Conservation (phyloP, 2,329 filamentous ascomycete species). For the Fusarium duplospermum region DNA sequence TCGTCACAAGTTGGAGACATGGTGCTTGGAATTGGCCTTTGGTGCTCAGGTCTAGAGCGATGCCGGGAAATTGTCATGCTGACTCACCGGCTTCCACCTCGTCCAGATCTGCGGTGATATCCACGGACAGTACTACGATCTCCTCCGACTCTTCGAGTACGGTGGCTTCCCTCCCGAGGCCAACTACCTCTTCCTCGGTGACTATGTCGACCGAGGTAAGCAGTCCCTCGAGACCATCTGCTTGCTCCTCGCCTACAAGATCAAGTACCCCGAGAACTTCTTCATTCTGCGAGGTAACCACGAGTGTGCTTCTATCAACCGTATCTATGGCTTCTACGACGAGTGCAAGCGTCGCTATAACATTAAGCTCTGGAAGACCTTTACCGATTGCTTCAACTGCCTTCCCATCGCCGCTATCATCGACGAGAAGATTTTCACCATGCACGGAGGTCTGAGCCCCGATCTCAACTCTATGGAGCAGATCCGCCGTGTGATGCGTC, state of each 20-base stretch:
- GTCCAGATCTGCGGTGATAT: constrained; percentile 97
- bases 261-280: constrained; percentile 99
- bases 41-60: neutral
- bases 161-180: constrained; percentile 99
- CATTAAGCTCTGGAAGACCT: constrained; percentile 99
- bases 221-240: constrained; percentile 99
- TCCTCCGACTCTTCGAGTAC: constrained; percentile 97
- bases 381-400: constrained; percentile 99
- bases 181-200: constrained; percentile 99
- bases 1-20: constrained; percentile 4
- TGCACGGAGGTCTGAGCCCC: constrained; percentile 97
- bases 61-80: constrained; percentile 18
- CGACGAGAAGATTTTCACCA: constrained; percentile 99
- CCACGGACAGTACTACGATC: constrained; percentile 98
- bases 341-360: constrained; percentile 99
- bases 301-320: constrained; percentile 98
- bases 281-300: constrained; percentile 99
- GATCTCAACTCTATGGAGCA: constrained; percentile 99
- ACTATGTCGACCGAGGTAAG: constrained; percentile 99
- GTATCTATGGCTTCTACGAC: constrained; percentile 99
- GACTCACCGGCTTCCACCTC: constrained; percentile 27
- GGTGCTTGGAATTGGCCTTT: neutral
- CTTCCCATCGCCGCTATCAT: constrained; percentile 98
- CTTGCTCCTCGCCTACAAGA: constrained; percentile 97
- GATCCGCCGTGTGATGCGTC: constrained; percentile 98